Evolutionary conservation across 2,329 filamentous ascomycete species (phyloP), one percentile per base, ranked within the genome.

Genomic region (Stylonectria norvegica): DNA sequence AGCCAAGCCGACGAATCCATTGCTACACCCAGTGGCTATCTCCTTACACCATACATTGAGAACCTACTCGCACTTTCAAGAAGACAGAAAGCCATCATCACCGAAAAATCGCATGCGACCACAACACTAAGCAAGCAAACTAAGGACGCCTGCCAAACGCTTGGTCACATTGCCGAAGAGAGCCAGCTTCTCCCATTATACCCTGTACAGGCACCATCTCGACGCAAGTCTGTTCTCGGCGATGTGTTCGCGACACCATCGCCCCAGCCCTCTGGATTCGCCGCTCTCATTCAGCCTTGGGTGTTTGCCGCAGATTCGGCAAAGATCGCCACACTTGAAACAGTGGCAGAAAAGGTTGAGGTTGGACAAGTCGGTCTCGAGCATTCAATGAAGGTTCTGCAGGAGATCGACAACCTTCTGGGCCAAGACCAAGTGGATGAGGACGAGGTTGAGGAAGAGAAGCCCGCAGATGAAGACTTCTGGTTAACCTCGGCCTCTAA

Each of bases 341-440:
- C 66, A 7, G 75, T 83, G 9, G 73, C 75, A 7, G 78, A 81
- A 53, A 76, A 72, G 45, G 69, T 83, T 3, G 79, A 84, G 37
- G 66, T 71, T 37, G 79, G 79, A 0, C 73, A 80, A 49, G 53
- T 73, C 10, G 75, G 76, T 3, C 60, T 83, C 15, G 75, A 79
- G 40, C 67, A 68, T 14, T 73, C 76, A 10, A 72, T 74, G 55
- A 61, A 67, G 35, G 63, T 64, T 2, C 52, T 84, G 3, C 62
- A 63, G n/a, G 67, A 77, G 32, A 68, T 78, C 9, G 66, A 75
- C 36, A 57, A 62, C 27, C 62, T 82, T 5, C 55, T 81, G 7
- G 72, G 74, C 0, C 57, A 58, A 9, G 52, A 49, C 4, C 28
- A 49, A 3, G 50, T 53, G 28, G 52, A 59, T 10, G 53, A 56